Evolutionary conservation across 495 filamentous ascomycete species (phyloP), one percentile per base, ranked within the genome.

Genomic region (Staphylotrichum tortipilum): DNA sequence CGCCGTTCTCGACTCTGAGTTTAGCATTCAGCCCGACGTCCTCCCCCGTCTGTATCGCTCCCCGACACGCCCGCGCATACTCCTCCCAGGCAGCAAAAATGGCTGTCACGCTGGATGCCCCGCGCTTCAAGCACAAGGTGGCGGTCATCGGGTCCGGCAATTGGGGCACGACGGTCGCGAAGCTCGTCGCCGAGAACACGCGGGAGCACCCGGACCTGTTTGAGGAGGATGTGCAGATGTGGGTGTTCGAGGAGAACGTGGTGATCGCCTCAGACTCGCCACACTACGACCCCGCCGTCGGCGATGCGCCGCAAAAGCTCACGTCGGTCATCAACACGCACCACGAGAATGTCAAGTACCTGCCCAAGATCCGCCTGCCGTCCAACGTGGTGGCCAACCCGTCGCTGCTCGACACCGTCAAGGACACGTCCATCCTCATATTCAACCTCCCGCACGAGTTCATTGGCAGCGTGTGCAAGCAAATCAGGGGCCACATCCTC

Each of bases 381-480:
- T 56, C 69, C 43, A 97, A 96, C 68, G 64, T 99, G 45, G 73
- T 90, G 56, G 94, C 94, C 49, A 94, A 94, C 66, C 88, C 94
- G 19, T 89, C 88, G 6, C 68, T 97, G 44, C 76, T 79, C 42
- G 84, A 89, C 51, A 80, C 90, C 5, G 90, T 91, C 57, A 79
- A 82, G 61, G 82, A 84, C 61, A 81, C 88, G 49, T 83, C 87
- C 3, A 84, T 99, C 47, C 79, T 99, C 34, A 77, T 99, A 57
- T 99, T 99, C 78, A 95, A 95, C 71, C 77, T 98, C 15, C 94
- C 94, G 6, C 94, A 99, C 71, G 91, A 99, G 66, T 99, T 99
- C 69, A 95, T 99, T 61, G 78, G 78, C 65, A 82, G 80, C 52
- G 87, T 88, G 53, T 96, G 90, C 68, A 77, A 83, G 34, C 81